Base-by-base conservation (phyloP, 352 stramenopile genomes). In the Globisporangium solare region DNA sequence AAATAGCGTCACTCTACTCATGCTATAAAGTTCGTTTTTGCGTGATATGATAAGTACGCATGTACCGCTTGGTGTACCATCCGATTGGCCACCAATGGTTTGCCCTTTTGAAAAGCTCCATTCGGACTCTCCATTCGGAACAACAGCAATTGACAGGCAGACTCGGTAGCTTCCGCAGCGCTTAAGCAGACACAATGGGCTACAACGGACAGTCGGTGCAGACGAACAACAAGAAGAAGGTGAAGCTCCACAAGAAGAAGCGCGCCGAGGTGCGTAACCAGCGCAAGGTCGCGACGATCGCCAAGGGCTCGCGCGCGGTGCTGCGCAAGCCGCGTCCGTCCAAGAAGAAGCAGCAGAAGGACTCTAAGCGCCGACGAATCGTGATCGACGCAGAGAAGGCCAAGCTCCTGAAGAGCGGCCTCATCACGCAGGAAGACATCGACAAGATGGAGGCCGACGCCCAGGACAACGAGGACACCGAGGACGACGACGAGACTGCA, bases 341-440 rank as follows among this genome's bases (percentile, higher is more conserved):
- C 67, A 94, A 93, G 81, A 94, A 94, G 71, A 94, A 94, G 71
- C 70, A 74, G 57, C 76, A 88, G 56, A 92, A 92, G 67, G 83
- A 94, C 53, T 64, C 77, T 56, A 94, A 94, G 66, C 85, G 80
- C 62, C 73, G 76, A 61, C 69, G 81, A 47, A 87, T 88, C 51
- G 77, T 77, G 52, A 76, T 80, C 7, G 80, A 92, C 2, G 62
- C 61, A 14, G 85, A 94, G 63, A 89, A 94, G 67, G 61, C 61
- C 17, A 88, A 90, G 71, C 59, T 94, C 57, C 64, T 94, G 22
- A 84, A 83, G 54, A 89, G 72, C 54, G 84, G 84, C 0, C 61
- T 94, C 47, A 75, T 94, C 58, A 91, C 84, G 27, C 66, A 90
- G 63, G 82, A 92, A 42, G 84, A 94, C 53, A 86, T 94, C 64